Evolutionary conservation across 805 yeast genomes (phyloP).

Genomic region (Lipomyces starkeyi): DNA sequence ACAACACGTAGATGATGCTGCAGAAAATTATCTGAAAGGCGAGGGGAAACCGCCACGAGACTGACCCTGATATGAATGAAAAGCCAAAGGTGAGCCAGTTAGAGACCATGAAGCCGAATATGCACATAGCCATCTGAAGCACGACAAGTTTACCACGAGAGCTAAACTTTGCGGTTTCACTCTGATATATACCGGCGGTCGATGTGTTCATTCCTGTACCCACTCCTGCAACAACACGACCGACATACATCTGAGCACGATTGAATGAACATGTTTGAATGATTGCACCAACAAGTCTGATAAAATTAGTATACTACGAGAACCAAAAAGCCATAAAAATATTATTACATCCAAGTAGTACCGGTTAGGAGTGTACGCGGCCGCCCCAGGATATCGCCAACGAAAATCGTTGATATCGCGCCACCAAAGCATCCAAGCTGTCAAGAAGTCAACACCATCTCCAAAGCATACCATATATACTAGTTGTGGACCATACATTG

Average conservation of each 20-base stretch:
- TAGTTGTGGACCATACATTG: too few species aligned
- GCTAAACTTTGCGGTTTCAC: slow-evolving; percentile 71
- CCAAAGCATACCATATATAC: too few species aligned
- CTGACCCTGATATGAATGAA: slow-evolving; percentile 61
- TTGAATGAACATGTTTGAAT: slow-evolving; percentile 53
- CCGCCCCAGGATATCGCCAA: too few species aligned
- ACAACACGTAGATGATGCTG: slow-evolving; percentile 63
- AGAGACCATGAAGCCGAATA: slow-evolving; percentile 77
- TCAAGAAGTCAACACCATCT: too few species aligned
- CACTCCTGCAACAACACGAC: slow-evolving; percentile 72
- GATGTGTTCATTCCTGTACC: slow-evolving; percentile 81
- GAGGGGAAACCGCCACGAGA: slow-evolving; percentile 74
- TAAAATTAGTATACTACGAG: too few species aligned
- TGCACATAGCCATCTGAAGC: slow-evolving; percentile 73
- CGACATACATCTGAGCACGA: slow-evolving; percentile 75
- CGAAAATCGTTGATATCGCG: too few species aligned
- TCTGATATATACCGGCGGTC: slow-evolving; percentile 81
- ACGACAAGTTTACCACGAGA: slow-evolving; percentile 72
- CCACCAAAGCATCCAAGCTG: too few species aligned
- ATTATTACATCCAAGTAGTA: too few species aligned
- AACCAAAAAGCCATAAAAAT: too few species aligned
- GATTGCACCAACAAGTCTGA: slow-evolving; percentile 57
- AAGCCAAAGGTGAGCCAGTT: slow-evolving; percentile 78
- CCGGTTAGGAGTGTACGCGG: too few species aligned
- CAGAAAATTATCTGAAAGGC: slow-evolving; percentile 73